phyloP scores from a whole-genome alignment of 768 basidiomycete species.

The Mrakia frigida region DNA sequence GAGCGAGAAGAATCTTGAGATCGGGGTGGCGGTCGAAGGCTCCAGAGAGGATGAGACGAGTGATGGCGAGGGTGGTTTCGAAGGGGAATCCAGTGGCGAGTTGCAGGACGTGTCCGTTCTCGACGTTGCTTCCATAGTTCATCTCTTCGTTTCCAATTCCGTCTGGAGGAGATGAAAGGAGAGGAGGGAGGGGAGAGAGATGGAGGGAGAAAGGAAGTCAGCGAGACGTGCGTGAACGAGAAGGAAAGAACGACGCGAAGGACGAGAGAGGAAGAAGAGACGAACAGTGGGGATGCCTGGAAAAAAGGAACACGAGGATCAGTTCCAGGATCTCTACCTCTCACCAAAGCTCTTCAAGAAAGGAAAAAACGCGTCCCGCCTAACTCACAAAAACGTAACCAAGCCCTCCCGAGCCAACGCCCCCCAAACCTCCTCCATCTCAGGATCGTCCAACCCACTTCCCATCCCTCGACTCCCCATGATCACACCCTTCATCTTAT shows the following conservation, averaged over 20 bases:
- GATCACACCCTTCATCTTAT: constrained; percentile 70
- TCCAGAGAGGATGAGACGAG: constrained; percentile 74
- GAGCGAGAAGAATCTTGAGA: constrained; percentile 73
- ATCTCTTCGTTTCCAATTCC: constrained; percentile 53
- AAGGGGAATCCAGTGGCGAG: constrained; percentile 84
- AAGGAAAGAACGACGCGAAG: background rate
- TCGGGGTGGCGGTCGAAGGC: constrained; percentile 71
- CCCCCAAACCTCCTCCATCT: constrained; percentile 74
- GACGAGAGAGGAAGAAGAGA: background rate
- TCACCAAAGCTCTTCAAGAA: background rate
- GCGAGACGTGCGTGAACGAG: too few relatives aligned
- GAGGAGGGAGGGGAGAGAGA: background rate
- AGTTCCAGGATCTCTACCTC: background rate
- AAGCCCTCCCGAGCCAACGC: constrained; percentile 64
- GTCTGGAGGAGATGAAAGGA: background rate
- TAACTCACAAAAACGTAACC: constrained; percentile 61
- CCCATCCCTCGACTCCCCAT: constrained; percentile 77
- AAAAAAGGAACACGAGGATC: background rate
- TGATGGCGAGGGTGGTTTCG: constrained; percentile 77
- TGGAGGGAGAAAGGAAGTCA: too few relatives aligned
- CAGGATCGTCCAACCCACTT: constrained; percentile 70
- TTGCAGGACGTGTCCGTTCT: constrained; percentile 78
- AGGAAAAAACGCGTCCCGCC: background rate
- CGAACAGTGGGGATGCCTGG: constrained; percentile 59
- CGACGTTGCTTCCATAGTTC: constrained; percentile 36